Base-by-base conservation (phyloP, 306 rosid genomes). In the Pachyrhizus erosus region DNA sequence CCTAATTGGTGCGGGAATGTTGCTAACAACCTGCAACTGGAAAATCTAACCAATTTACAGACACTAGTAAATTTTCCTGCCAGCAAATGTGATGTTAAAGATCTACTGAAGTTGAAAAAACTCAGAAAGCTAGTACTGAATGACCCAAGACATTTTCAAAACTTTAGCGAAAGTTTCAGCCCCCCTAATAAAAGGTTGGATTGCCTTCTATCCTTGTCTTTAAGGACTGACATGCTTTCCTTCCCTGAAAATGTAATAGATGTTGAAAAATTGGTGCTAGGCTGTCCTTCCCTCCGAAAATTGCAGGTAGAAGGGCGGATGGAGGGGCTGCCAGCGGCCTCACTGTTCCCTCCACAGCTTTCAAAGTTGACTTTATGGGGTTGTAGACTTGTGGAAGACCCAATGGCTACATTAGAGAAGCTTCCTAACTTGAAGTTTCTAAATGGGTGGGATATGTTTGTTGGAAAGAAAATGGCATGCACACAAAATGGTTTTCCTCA, bases 21-120 rank as follows among this genome's bases (percentile, higher is more conserved):
- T 18, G 21, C 66, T 15, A 62, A 49, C 29, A 57, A 45, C 31
- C 62, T 89, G 62, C 72, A 73, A 49, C 66, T 91, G 33, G 83
- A 73, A 68, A 75, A 77, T 58, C 67, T 84, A 23, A 68, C 43
- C 73, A 83, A 87, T 34, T 84, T 91, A 81, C 92, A 86, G 76
- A 89, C 91, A 0, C 51, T 89, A 0, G 90, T 89, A 17, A 89
- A 91, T 46, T 85, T 87, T 45, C 91, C 91, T 0, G 89, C 86
- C 6, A 81, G 79, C 73, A 83, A 76, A 73, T 86, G 83, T 55
- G 87, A 86, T 9, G 82, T 85, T 8, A 77, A 78, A 33, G 76
- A 71, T 31, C 46, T 91, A 23, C 17, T 81, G 10, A 72, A 60
- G 26, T n/a, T 89, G 80, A 86, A 49, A 70, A 84, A 80, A 17